Conservation (phyloP, 148 eudicot genomes). For the Polygonum aviculare region DNA sequence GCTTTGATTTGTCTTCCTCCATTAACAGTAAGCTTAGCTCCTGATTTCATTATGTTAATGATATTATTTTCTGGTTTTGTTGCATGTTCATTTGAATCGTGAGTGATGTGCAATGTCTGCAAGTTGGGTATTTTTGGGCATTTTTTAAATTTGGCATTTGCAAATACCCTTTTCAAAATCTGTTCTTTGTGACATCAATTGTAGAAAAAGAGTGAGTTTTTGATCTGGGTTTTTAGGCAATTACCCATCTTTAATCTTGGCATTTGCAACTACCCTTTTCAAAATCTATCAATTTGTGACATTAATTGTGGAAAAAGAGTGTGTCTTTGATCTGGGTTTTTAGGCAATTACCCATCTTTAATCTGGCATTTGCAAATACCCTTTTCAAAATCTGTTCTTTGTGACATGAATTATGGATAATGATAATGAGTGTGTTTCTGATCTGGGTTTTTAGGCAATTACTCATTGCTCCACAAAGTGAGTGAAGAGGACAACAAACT, state of each 20-base stretch:
- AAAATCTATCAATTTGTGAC: background rate
- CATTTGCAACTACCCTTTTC: background rate
- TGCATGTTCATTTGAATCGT: too few species aligned
- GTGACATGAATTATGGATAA: background rate
- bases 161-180: too few species aligned
- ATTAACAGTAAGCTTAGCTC: constrained; percentile 1
- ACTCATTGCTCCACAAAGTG: constrained; percentile 35
- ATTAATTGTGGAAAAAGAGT: too few species aligned
- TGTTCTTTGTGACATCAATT: background rate
- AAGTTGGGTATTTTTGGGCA: background rate
- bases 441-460: constrained; percentile 7
- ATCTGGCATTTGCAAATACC: background rate
- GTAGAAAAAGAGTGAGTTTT: too few species aligned
- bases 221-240: too few species aligned
- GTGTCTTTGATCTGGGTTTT: too few species aligned
- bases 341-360: too few species aligned
- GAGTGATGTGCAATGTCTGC: too few species aligned
- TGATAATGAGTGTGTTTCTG: background rate
- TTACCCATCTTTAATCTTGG: background rate
- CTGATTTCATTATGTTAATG: too few species aligned
- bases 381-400: background rate
- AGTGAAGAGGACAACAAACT: constrained; percentile 50
- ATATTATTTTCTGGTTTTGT: too few species aligned
- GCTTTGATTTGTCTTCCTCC: constrained; percentile 46
- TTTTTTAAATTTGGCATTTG: background rate